Conservation (phyloP, 2,329 filamentous ascomycete genomes). For the Lojkania enalia region DNA sequence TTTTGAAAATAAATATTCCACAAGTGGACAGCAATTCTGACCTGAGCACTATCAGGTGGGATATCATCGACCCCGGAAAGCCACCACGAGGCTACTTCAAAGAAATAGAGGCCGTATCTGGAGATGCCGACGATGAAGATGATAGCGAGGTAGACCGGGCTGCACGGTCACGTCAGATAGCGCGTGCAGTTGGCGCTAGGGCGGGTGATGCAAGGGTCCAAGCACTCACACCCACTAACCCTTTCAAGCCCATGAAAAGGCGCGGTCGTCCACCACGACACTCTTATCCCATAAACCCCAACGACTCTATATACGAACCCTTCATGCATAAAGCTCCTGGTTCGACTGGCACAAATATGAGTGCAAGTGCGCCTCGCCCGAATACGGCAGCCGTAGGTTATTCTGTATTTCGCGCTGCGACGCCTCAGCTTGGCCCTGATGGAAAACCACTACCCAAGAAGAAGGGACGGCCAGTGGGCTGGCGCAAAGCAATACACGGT, state of each 20-base stretch:
- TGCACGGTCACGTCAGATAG: constrained; percentile 1
- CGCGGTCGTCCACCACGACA: constrained; percentile 43
- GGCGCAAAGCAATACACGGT: constrained; percentile 53
- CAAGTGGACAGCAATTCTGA: constrained; percentile 54
- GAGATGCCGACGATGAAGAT: constrained; percentile 42
- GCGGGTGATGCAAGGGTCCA: constrained; percentile 28
- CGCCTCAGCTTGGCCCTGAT: constrained; percentile 30
- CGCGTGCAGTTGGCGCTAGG: constrained; percentile 24
- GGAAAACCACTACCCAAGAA: constrained; percentile 47
- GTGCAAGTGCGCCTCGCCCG: constrained; percentile 28
- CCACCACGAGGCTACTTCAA: constrained; percentile 45
- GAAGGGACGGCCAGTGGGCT: constrained; percentile 54
- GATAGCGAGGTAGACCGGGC: constrained; percentile 40
- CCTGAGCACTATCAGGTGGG: constrained; percentile 63
- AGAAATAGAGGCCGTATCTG: constrained; percentile 27
- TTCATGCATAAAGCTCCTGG: constrained; percentile 19
- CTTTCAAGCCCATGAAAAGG: constrained; percentile 36
- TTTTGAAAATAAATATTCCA: constrained; percentile 49
- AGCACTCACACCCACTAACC: constrained; percentile 36
- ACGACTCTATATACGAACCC: constrained; percentile 16
- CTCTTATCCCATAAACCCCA: constrained; percentile 33
- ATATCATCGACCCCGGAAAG: constrained; percentile 61
- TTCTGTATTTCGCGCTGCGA: constrained; percentile 44
- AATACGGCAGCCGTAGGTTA: constrained; percentile 42
- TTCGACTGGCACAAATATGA: constrained; percentile 24